These are phyloP conservation scores for Mortierella sp. DNA, from an alignment of 371 early-diverging fungal genomes.

Conservation along the genomic window DNA sequence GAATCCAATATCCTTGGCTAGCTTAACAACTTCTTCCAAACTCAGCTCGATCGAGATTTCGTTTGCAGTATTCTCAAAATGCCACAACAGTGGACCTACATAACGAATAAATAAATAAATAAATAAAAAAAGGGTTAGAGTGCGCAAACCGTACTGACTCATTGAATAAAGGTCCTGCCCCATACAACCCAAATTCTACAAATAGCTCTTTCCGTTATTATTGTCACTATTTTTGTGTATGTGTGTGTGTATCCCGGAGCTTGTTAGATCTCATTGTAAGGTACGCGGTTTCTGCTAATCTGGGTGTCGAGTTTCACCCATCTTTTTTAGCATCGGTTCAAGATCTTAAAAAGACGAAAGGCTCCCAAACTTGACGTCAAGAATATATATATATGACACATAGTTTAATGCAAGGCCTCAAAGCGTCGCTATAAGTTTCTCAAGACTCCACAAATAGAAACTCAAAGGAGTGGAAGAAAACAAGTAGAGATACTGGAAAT, in stretches of 20 bases:
- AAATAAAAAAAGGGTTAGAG: not conserved
- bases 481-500: not conserved
- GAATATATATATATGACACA: too few relatives aligned
- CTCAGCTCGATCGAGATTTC: conserved; percentile 90
- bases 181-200: conserved; percentile 34
- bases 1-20: conserved; percentile 80
- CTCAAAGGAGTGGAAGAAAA: not conserved
- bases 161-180: conserved; percentile 1
- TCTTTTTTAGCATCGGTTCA: not conserved
- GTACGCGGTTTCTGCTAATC: not conserved
- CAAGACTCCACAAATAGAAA: not conserved
- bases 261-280: not conserved
- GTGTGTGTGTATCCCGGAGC: too few relatives aligned
- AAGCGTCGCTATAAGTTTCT: not conserved
- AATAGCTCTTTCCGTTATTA: conserved; percentile 13
- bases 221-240: not conserved
- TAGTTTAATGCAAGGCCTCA: too few relatives aligned
- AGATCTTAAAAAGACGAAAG: not conserved
- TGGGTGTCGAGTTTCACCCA: not conserved
- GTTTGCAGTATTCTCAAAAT: conserved; percentile 86
- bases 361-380: too few relatives aligned
- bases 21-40: conserved; percentile 82
- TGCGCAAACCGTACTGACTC: too few relatives aligned
- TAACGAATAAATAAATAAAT: not conserved
- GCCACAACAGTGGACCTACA: conserved; percentile 92